phyloP scores from a whole-genome alignment of 306 rosid species.

The Lotus japonicus region DNA sequence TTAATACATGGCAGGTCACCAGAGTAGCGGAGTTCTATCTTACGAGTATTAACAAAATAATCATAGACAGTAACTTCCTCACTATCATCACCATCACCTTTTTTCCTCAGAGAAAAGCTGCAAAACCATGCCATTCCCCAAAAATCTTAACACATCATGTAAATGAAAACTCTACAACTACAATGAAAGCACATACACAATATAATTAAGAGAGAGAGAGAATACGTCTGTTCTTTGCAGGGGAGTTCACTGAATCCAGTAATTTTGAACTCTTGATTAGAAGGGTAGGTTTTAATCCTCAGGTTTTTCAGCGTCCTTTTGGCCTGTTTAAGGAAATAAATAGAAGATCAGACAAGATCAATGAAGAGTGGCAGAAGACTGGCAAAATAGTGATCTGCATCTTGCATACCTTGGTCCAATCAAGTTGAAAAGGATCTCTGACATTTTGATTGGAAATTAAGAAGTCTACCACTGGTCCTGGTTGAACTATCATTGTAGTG shows the following conservation, averaged over 20 bases:
- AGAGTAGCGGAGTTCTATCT: slow-evolving; percentile 63
- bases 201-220: background rate
- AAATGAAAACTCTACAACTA: background rate
- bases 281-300: slow-evolving; percentile 66
- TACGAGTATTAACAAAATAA: slow-evolving; percentile 63
- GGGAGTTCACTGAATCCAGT: slow-evolving; percentile 75
- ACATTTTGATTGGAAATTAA: slow-evolving; percentile 75
- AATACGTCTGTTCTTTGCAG: slow-evolving; percentile 72
- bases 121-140: background rate
- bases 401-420: slow-evolving; percentile 79
- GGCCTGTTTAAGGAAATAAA: slow-evolving; percentile 47
- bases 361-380: background rate
- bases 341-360: background rate
- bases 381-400: no score
- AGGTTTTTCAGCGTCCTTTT: slow-evolving; percentile 72
- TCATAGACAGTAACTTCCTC: slow-evolving; percentile 74
- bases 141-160: background rate
- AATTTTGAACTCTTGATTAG: slow-evolving; percentile 72
- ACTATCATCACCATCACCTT: slow-evolving; percentile 36
- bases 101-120: slow-evolving; percentile 72
- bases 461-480: slow-evolving; percentile 93
- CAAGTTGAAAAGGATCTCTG: slow-evolving; percentile 71
- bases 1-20: slow-evolving; percentile 77
- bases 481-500: slow-evolving; percentile 84
- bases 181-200: background rate